These are phyloP conservation scores for Globisporangium spiculum DNA, from an alignment of 352 stramenopile species.

Conservation along the genomic window DNA sequence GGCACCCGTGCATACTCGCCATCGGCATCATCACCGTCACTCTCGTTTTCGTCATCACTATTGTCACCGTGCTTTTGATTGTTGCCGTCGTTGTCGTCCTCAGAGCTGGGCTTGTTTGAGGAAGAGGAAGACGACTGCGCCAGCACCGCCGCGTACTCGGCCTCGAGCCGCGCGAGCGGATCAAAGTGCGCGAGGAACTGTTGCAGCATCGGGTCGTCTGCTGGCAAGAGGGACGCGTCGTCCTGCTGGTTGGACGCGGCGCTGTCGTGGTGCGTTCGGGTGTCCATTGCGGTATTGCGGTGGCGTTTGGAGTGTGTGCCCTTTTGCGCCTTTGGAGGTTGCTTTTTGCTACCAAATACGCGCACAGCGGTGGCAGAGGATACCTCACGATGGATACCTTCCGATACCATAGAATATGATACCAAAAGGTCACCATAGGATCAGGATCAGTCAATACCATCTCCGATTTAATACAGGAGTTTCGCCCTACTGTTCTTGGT, in stretches of 20 bases:
- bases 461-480: too few relatives aligned
- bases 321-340: too few relatives aligned
- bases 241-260: too few relatives aligned
- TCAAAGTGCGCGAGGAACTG: slow-evolving; percentile 34
- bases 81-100: background rate
- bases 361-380: too few relatives aligned
- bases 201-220: slow-evolving; percentile 18
- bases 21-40: slow-evolving; percentile 19
- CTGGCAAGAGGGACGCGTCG: background rate
- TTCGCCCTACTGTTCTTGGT: too few relatives aligned
- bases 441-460: too few relatives aligned
- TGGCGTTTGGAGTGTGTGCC: too few relatives aligned
- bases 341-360: too few relatives aligned
- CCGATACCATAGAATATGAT: too few relatives aligned
- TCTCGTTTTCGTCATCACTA: slow-evolving; percentile 18
- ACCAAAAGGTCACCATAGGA: too few relatives aligned
- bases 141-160: slow-evolving; percentile 60
- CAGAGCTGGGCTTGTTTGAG: background rate
- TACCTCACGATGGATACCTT: too few relatives aligned
- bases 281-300: background rate
- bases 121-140: slow-evolving; percentile 28
- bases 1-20: slow-evolving; percentile 23
- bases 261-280: background rate
- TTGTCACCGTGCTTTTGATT: slow-evolving; percentile 18
- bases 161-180: slow-evolving; percentile 51